Percentiles rank a stretch among this genome's conserved stretches.
Conservation (phyloP, 192 early-diverging fungal species). For the Backusella liffmaniae region DNA sequence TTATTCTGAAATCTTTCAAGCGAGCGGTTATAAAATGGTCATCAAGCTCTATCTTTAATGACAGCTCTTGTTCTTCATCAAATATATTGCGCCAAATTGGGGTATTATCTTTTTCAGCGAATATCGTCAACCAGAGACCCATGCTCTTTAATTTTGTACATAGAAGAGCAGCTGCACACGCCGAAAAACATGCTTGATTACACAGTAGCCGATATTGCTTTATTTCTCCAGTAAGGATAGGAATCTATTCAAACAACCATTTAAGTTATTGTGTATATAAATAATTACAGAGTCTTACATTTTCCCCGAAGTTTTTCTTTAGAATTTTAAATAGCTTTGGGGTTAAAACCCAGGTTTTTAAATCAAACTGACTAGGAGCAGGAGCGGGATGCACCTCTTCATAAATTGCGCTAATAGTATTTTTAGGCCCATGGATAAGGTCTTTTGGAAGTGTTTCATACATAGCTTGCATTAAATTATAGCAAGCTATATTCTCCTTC, state of each 20-base stretch:
- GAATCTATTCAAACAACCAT: not conserved
- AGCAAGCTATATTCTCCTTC: slow-evolving; percentile 43
- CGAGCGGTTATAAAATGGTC: slow-evolving; percentile 14
- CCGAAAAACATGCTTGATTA: slow-evolving; percentile 60
- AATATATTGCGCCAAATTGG: slow-evolving; percentile 59
- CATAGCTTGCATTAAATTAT: slow-evolving; percentile 40
- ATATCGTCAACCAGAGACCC: slow-evolving; percentile 58
- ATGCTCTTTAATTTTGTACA: slow-evolving; percentile 56
- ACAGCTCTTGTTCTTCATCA: slow-evolving; percentile 32
- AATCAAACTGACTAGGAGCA: too few relatives aligned
- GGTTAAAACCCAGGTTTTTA: slow-evolving; percentile 8
- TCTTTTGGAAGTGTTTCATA: not conserved
- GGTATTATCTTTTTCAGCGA: slow-evolving; percentile 53
- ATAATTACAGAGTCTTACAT: not conserved
- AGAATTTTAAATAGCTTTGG: too few relatives aligned
- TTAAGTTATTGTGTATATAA: not conserved
- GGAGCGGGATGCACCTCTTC: not conserved
- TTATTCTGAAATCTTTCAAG: slow-evolving; percentile 20
- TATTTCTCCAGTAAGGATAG: not conserved
- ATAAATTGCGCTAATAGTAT: not conserved
- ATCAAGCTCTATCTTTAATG: slow-evolving; percentile 13
- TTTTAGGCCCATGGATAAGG: not conserved
- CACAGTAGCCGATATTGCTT: slow-evolving; percentile 25
- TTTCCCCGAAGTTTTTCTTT: too few relatives aligned
- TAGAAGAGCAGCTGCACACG: slow-evolving; percentile 50